phyloP scores from a whole-genome alignment of 1,284 basidiomycete species.

The Cerioporus squamosus region DNA sequence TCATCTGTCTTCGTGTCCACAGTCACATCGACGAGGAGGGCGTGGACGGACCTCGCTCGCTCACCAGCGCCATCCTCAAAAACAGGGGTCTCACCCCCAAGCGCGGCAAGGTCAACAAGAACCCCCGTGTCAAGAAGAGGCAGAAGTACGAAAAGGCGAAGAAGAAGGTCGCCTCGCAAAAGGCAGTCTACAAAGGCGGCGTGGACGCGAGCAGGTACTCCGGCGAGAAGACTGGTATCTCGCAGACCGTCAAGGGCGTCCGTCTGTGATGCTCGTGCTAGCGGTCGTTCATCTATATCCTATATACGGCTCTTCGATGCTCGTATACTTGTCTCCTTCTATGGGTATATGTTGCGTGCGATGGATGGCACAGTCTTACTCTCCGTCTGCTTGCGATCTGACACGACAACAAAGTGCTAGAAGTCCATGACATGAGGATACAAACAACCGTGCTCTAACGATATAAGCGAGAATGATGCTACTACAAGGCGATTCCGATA shows the following conservation, averaged over 20 bases:
- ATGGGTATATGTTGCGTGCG: too few relatives aligned
- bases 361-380: too few relatives aligned
- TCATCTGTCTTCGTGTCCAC: not conserved
- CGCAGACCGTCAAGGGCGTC: constrained; percentile 85
- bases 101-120: constrained; percentile 85
- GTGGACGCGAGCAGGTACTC: constrained; percentile 65
- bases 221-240: constrained; percentile 83
- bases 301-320: not conserved
- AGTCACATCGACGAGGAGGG: constrained; percentile 57
- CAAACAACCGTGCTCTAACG: constrained; percentile 18
- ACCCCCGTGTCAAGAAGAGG: constrained; percentile 95
- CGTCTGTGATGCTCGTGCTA: constrained; percentile 46
- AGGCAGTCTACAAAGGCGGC: constrained; percentile 89
- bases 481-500: constrained; percentile 21
- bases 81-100: constrained; percentile 93
- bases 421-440: constrained; percentile 4
- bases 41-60: constrained; percentile 76
- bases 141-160: constrained; percentile 92
- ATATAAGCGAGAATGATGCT: constrained; percentile 15
- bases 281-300: too few relatives aligned
- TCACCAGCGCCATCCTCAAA: constrained; percentile 88
- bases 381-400: not conserved
- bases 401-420: not conserved
- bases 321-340: not conserved
- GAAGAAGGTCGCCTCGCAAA: constrained; percentile 87